Percentiles rank a stretch among this genome's conserved stretches.
These are phyloP conservation scores for Phialocephala sp. DNA, from an alignment of 2,329 filamentous ascomycete species.

Conservation along the genomic window DNA sequence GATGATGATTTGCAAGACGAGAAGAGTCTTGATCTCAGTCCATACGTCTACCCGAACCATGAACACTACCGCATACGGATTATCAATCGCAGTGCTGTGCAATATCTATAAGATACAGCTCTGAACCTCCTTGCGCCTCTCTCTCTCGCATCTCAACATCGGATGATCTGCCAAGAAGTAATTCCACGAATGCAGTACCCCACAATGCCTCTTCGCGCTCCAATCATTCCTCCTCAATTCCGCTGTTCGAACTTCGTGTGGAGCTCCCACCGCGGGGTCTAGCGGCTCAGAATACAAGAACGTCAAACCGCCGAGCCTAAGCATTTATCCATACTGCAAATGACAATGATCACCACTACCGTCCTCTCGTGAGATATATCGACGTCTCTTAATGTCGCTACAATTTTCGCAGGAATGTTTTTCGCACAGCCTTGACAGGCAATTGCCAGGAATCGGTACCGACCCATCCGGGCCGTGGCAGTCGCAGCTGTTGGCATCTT, in stretches of 20 bases:
- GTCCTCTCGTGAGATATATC: not conserved
- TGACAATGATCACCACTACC: not conserved
- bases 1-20: not conserved
- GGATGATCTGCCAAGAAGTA: not conserved
- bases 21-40: not conserved
- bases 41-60: not conserved
- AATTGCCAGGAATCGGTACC: not conserved
- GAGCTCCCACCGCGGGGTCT: slow-evolving; percentile 14
- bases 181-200: not conserved
- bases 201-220: not conserved
- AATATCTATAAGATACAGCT: not conserved
- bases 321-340: not conserved
- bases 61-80: too few species aligned
- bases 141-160: not conserved
- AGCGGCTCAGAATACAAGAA: not conserved
- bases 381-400: not conserved
- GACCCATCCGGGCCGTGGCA: not conserved
- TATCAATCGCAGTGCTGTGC: too few species aligned
- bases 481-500: not conserved
- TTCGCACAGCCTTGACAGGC: not conserved
- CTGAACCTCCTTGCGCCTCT: not conserved
- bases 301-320: slow-evolving; percentile 1
- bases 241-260: not conserved
- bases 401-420: not conserved
- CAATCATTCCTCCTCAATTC: not conserved